Conservation (phyloP, 2,329 filamentous ascomycete genomes). For the Tolypocladium album region DNA sequence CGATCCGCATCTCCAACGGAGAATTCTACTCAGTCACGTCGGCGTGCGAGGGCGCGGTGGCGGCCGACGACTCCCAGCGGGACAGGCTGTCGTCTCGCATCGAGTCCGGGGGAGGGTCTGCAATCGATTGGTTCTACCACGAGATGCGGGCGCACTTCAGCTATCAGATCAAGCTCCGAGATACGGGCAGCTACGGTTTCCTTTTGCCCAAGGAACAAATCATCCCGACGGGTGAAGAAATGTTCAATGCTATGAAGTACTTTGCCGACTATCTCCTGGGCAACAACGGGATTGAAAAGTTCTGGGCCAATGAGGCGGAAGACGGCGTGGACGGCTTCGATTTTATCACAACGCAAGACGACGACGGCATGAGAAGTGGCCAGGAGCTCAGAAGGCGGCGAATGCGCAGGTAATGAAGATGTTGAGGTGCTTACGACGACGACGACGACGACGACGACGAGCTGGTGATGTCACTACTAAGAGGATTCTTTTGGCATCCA, state of each 20-base stretch:
- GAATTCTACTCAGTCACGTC: slow-evolving; percentile 69
- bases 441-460: neutral
- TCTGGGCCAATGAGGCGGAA: slow-evolving; percentile 12
- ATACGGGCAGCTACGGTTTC: slow-evolving; percentile 92
- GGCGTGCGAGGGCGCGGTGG: slow-evolving; percentile 73
- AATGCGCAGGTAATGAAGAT: slow-evolving; percentile 13
- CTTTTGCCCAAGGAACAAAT: slow-evolving; percentile 80
- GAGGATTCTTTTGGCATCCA: neutral
- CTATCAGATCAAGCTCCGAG: slow-evolving; percentile 88
- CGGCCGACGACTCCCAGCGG: slow-evolving; percentile 11
- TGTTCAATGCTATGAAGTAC: slow-evolving; percentile 72
- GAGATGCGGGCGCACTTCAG: slow-evolving; percentile 72
- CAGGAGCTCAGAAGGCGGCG: slow-evolving; percentile 20
- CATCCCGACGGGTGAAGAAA: slow-evolving; percentile 78
- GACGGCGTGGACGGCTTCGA: slow-evolving; percentile 6
- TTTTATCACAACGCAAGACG: slow-evolving; percentile 6
- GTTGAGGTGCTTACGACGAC: neutral
- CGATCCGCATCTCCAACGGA: slow-evolving; percentile 70
- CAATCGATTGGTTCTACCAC: slow-evolving; percentile 93
- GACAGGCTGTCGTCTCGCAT: slow-evolving; percentile 32
- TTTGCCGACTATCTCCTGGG: slow-evolving; percentile 71
- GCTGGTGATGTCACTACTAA: neutral
- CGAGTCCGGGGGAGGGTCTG: slow-evolving; percentile 71
- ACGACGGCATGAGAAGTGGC: neutral
- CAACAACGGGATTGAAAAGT: slow-evolving; percentile 53